Evolutionary conservation across 1,284 basidiomycete genomes (phyloP).

Genomic region (Nidula niveotomentosa): DNA sequence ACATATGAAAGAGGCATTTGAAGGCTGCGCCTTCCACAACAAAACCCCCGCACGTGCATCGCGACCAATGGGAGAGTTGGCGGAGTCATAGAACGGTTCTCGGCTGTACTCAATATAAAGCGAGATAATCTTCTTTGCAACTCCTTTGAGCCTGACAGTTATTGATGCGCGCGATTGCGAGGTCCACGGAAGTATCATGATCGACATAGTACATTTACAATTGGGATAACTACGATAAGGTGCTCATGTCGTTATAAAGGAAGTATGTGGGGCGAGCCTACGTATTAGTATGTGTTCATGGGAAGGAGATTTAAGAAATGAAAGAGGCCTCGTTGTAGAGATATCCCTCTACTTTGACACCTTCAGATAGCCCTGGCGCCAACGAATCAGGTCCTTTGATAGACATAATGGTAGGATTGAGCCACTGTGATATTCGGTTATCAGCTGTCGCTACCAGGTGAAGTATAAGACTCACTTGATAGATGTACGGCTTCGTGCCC

Average conservation of each 20-base stretch:
- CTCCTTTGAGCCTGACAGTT: too few relatives aligned
- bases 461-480: conserved; percentile 62
- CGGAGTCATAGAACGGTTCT: too few relatives aligned
- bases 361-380: conserved; percentile 31
- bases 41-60: neutral
- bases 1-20: neutral
- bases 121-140: too few relatives aligned
- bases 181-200: neutral
- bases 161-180: neutral
- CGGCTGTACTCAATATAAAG: too few relatives aligned
- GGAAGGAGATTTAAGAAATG: conserved; percentile 56
- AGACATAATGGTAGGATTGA: conserved; percentile 71
- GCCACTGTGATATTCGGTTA: conserved; percentile 55
- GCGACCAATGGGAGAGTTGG: too few relatives aligned
- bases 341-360: conserved; percentile 65
- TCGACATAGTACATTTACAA: neutral
- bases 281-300: neutral
- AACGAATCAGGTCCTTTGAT: conserved; percentile 62
- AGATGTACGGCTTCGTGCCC: conserved; percentile 91
- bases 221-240: too few relatives aligned
- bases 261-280: neutral
- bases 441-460: neutral
- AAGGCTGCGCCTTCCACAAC: too few relatives aligned
- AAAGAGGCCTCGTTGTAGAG: conserved; percentile 92
- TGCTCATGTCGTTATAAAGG: neutral